Evolutionary conservation across 805 yeast species (phyloP), one percentile per base, ranked within the genome.

Genomic region (Zygosaccharomyces kombuchaensis): DNA sequence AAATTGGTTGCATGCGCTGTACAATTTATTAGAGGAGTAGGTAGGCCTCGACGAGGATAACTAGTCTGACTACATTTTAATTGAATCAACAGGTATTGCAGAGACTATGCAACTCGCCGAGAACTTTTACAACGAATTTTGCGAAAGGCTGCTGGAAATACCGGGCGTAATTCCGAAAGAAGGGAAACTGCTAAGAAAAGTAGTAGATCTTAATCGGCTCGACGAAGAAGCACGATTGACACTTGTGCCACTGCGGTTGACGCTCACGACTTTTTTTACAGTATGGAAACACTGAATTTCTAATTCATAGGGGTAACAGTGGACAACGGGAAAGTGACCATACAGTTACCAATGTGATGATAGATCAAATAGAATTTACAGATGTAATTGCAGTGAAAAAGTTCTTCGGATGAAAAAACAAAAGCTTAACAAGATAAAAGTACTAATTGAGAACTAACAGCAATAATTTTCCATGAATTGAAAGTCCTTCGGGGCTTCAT

Each of bases 21-120:
- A 73, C 77, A 1, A 73, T 51, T 55, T 73, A 41, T 55, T 73
- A 13, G 76, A 71, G 40, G 77, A 73, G 48, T 57, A 73, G 45
- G 67, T 69, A 4, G 40, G 53, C 2, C 53, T 73, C 13, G 71
- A 71, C 13, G 59, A 58, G 23, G 46, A 55, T 7, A 69, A 67
- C 9, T 63, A 61, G 27, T 70, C 67, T 37, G 67, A 73, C 35
- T 73, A 73, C 49, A 69, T 73, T 35, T 59, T 73, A 7, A 73
- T 73, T 34, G 78, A 73, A 52, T 66, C 73, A 6, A 71, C 77
- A 3, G 77, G 77, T 23, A 70, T 73, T 21, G 67, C 73, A 16
- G 78, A 73, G 52, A 77, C 77, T 23, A 71, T 72, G 75, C 76
- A 73, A 51, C 75, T 73, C 13, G 78, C 78, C 0, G 76, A 73